Evolutionary conservation across 177 flowering plant genomes (phyloP), one percentile per base, ranked within the genome.

Genomic region (Vitis hybrid): DNA sequence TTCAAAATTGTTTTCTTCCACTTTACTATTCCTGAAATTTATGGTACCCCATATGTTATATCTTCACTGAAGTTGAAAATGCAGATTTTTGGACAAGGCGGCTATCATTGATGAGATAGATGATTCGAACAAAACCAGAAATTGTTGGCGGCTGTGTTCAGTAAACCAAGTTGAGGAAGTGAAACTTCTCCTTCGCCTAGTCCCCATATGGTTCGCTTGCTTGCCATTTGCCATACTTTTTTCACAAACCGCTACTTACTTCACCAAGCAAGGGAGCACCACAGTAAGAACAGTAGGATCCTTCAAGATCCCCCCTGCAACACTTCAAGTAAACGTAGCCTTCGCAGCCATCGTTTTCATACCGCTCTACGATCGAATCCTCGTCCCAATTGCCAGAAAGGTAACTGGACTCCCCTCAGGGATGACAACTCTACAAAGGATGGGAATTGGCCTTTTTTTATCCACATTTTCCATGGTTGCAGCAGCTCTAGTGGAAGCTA

Each of bases 251-350:
- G 61, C 77, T 1, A 84, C 87, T 30, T 82, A 82, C 69, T 84
- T 81, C 70, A 84, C 87, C 35, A 84, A 84, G 77, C 87, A 84
- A 78, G 87, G 83, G 49, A 67, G 61, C 48, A 84, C 82, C 32
- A 82, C 82, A 82, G 85, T 82, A 30, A 72, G 87, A 70, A 58
- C 77, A 32, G 73, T 80, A 5, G 77, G 76, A 11, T 65, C 80
- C 35, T 70, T 77, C 51, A 15, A 71, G 13, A 52, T 84, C 6
- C 85, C 85, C 10, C 65, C 87, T 3, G 85, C 87, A 1, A 15
- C 87, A 21, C 85, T 84, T 12, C 87, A 82, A 57, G 27, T 72
- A 53, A 70, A 76, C 27, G 76, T 82, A 41, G 67, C 73, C 68
- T n/a, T 84, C 9, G 57, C 83, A 12, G 67, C 78, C 7, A 70